Percentiles rank a stretch among this genome's conserved stretches.
Evolutionary conservation across 495 filamentous ascomycete genomes (phyloP).

Genomic region (Hypoxylon cercidicola): DNA sequence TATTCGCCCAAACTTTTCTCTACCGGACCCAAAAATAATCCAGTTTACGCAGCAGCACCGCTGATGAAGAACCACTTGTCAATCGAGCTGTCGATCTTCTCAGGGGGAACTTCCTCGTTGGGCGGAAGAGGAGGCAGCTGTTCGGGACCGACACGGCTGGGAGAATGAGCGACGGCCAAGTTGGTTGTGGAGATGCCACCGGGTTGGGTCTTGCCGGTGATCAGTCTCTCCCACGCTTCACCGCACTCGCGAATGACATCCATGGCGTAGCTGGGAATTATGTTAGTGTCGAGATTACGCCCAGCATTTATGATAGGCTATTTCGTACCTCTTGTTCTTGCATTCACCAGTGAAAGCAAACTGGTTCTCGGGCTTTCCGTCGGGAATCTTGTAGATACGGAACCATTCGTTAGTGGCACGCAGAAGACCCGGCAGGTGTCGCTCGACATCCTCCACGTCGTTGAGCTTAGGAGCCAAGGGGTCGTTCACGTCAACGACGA

Average conservation of each 20-base stretch:
- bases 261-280: slow-evolving; percentile 76
- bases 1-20: slow-evolving; percentile 39
- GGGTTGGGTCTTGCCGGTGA: slow-evolving; percentile 82
- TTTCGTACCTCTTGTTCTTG: slow-evolving; percentile 94
- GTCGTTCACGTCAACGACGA: slow-evolving; percentile 98
- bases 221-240: slow-evolving; percentile 96
- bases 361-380: slow-evolving; percentile 99
- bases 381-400: slow-evolving; percentile 99
- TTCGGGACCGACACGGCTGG: slow-evolving; percentile 69
- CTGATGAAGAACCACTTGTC: slow-evolving; percentile 99
- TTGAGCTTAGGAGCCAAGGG: slow-evolving; percentile 95
- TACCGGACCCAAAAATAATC: slow-evolving; percentile 31
- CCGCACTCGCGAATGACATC: slow-evolving; percentile 95
- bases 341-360: slow-evolving; percentile 99
- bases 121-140: slow-evolving; percentile 77
- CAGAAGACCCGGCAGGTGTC: slow-evolving; percentile 95
- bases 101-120: slow-evolving; percentile 80
- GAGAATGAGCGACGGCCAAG: slow-evolving; percentile 74
- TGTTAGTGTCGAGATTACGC: slow-evolving; percentile 36
- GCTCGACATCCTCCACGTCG: slow-evolving; percentile 98
- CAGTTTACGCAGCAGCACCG: slow-evolving; percentile 83
- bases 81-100: slow-evolving; percentile 93
- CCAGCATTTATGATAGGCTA: neutral
- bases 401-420: slow-evolving; percentile 99
- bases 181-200: slow-evolving; percentile 87